Percentiles rank a stretch among this genome's conserved stretches.
phyloP scores from a whole-genome alignment of 2,329 filamentous ascomycete genomes.

The Phaeophleospora eucalypticola region DNA sequence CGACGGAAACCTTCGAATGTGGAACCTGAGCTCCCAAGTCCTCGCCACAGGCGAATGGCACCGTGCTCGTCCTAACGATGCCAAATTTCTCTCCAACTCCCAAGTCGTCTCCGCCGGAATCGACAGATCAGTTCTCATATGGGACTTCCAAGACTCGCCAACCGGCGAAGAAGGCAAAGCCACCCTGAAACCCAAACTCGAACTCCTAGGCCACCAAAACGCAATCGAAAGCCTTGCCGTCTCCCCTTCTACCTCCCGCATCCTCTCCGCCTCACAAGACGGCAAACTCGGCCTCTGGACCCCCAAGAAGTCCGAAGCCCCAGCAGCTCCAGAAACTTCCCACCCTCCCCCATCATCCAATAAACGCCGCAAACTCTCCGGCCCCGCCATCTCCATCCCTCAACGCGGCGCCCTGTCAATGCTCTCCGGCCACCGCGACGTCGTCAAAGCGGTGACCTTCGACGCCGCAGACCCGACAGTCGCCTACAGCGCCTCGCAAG shows the following conservation, averaged over 20 bases:
- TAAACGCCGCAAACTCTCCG: slow-evolving; percentile 69
- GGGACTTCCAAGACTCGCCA: slow-evolving; percentile 72
- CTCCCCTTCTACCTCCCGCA: slow-evolving; percentile 66
- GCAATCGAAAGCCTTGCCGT: slow-evolving; percentile 71
- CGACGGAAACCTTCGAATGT: slow-evolving; percentile 82
- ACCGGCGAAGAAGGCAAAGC: slow-evolving; percentile 10
- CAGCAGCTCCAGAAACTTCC: slow-evolving; percentile 62
- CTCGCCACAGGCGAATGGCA: slow-evolving; percentile 74
- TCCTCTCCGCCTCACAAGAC: slow-evolving; percentile 83
- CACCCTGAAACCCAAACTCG: slow-evolving; percentile 66
- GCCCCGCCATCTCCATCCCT: slow-evolving; percentile 46
- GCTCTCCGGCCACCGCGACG: slow-evolving; percentile 65
- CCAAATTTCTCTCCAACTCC: slow-evolving; percentile 72
- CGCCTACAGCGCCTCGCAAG: slow-evolving; percentile 85
- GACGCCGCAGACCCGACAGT: slow-evolving; percentile 80
- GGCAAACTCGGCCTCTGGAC: slow-evolving; percentile 86
- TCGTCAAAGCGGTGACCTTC: slow-evolving; percentile 78
- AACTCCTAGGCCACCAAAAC: slow-evolving; percentile 77
- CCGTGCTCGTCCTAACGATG: slow-evolving; percentile 72
- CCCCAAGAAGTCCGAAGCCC: slow-evolving; percentile 69
- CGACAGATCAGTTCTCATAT: slow-evolving; percentile 81
- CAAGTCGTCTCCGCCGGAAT: slow-evolving; percentile 79
- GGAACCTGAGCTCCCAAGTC: slow-evolving; percentile 84
- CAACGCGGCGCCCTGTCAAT: slow-evolving; percentile 77
- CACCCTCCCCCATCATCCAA: slow-evolving; percentile 50